Evolutionary conservation across 805 yeast genomes (phyloP).

Genomic region (Candida fluviatilis): DNA sequence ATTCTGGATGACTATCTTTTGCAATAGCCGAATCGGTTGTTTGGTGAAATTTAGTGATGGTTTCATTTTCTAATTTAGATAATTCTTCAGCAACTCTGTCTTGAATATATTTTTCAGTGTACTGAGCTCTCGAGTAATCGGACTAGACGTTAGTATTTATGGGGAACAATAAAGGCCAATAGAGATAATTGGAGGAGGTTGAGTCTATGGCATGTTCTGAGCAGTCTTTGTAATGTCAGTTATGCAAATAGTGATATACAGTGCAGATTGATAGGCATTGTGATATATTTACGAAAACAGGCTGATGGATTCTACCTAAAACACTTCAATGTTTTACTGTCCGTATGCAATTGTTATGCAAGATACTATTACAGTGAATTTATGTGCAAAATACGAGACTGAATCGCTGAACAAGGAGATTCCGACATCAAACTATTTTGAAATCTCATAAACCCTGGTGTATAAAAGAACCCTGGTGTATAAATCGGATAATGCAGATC

Average conservation of each 20-base stretch:
- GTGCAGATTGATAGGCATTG: too few species aligned
- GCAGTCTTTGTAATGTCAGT: neutral
- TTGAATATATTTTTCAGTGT: conserved; percentile 62
- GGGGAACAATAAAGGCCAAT: neutral
- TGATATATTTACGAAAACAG: too few species aligned
- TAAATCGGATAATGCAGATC: too few species aligned
- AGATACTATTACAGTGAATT: too few species aligned
- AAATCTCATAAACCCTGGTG: too few species aligned
- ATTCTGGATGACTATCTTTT: conserved; percentile 23
- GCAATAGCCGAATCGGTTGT: conserved; percentile 43
- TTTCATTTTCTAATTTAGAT: conserved; percentile 48
- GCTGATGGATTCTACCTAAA: too few species aligned
- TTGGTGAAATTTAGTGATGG: conserved; percentile 48
- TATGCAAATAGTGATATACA: neutral
- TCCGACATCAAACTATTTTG: too few species aligned
- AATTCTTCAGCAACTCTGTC: conserved; percentile 59
- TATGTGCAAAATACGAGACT: too few species aligned
- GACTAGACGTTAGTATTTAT: conserved; percentile 27
- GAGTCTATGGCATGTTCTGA: neutral
- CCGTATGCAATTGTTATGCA: too few species aligned
- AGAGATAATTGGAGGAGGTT: neutral
- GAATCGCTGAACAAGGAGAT: too few species aligned
- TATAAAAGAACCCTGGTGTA: too few species aligned
- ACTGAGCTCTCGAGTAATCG: conserved; percentile 67
- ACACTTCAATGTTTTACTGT: too few species aligned